A percentile compares a stretch with the other conserved stretches of the same genome.
Conservation (phyloP, 371 early-diverging fungal species). For the Blyttiomyces sp. region DNA sequence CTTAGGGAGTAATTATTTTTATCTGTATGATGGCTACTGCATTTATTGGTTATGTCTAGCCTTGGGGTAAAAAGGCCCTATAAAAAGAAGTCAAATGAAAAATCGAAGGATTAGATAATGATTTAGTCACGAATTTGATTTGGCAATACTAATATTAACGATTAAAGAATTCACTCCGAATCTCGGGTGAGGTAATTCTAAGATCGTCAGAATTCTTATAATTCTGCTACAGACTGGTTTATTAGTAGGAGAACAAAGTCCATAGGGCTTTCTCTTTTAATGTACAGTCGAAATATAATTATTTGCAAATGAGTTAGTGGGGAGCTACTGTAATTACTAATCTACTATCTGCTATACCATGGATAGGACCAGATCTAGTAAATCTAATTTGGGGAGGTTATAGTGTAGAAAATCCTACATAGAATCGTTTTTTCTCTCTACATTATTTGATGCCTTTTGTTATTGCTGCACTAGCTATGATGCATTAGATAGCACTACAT, state of each 20-base stretch:
- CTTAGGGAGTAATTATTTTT: too few species aligned
- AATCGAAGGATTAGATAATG: too few species aligned
- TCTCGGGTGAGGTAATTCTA: too few species aligned
- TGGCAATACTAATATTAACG: too few species aligned
- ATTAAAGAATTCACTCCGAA: too few species aligned
- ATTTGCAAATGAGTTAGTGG: too few species aligned
- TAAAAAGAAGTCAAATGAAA: too few species aligned
- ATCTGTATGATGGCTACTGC: slow-evolving; percentile 57
- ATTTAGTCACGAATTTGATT: too few species aligned
- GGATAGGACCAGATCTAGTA: slow-evolving; percentile 47
- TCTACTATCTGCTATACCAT: slow-evolving; percentile 50
- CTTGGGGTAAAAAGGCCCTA: slow-evolving; percentile 8
- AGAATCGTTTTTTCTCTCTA: slow-evolving; percentile 52
- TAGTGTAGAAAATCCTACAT: slow-evolving; percentile 41
- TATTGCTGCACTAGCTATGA: slow-evolving; percentile 38
- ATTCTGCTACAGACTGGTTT: not conserved
- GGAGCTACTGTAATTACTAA: slow-evolving; percentile 36
- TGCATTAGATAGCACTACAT: slow-evolving; percentile 49
- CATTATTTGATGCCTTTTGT: slow-evolving; percentile 56
- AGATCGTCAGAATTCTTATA: not conserved
- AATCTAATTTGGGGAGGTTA: slow-evolving; percentile 48
- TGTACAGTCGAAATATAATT: not conserved
- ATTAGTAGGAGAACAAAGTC: too few species aligned
- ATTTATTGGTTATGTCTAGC: slow-evolving; percentile 12
- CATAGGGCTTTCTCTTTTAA: not conserved